Percentiles rank a stretch among this genome's conserved stretches.
Evolutionary conservation across 2,329 filamentous ascomycete species (phyloP).

Genomic region (Xylariaceae sp.): DNA sequence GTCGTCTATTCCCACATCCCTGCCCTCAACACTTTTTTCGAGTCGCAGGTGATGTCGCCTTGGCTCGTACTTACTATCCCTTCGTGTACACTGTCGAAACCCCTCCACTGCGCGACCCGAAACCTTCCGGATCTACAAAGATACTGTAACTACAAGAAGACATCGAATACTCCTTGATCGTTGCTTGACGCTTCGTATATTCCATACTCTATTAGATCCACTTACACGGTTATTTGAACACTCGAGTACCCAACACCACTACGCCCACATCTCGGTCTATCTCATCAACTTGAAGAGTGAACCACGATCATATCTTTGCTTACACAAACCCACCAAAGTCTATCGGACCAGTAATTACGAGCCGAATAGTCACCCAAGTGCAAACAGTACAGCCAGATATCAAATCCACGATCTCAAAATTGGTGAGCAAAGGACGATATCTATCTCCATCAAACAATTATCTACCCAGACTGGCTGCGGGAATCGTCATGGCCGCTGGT

Average conservation of each 20-base stretch:
- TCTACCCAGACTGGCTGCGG: conserved; percentile 19
- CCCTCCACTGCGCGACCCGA: conserved; percentile 14
- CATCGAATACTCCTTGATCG: conserved; percentile 9
- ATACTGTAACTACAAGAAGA: conserved; percentile 17
- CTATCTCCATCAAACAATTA: no score
- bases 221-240: no score
- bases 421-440: no score
- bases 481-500: conserved; percentile 34
- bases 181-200: conserved; percentile 5
- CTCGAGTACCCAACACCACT: background rate
- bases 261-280: conserved; percentile 3
- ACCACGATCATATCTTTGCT: no score
- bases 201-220: background rate
- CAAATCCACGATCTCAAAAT: no score
- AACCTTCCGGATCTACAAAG: conserved; percentile 10
- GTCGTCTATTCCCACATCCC: conserved; percentile 16
- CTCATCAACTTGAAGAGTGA: conserved; percentile 1
- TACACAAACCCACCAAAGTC: no score
- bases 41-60: conserved; percentile 9
- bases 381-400: no score
- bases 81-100: conserved; percentile 6
- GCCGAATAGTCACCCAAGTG: no score
- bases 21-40: conserved; percentile 9
- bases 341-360: no score
- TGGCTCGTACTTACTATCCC: conserved; percentile 12